Base-by-base conservation (phyloP, 768 basidiomycete species). In the Thelephora aurantiotincta region DNA sequence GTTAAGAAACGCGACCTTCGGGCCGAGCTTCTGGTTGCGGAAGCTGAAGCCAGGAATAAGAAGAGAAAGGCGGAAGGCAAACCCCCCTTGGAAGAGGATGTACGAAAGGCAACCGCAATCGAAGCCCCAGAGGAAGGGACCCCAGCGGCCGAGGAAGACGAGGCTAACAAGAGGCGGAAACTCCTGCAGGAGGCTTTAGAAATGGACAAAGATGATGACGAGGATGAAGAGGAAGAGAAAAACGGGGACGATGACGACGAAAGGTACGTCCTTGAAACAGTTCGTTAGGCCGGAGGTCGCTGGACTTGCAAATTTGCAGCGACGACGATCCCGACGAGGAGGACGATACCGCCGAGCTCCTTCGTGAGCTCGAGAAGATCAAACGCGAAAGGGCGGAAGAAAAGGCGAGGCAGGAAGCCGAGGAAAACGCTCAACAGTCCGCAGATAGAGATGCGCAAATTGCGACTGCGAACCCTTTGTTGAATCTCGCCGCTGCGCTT, bases 361-460 rank as follows among this genome's bases (percentile, higher is more conserved):
- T 99, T 51, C 80, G 91, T 20, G 96, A 99, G 62, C 72, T 99
- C n/a, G 94, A 96, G 65, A 97, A 94, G 69, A 97, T 98, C 55
- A 97, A 96, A 65, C 82, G 82, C 43, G 93, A 98, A 59, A 75
- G 94, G 9, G 93, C 93, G 11, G 93, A 85, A 57, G 96, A 98
- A 65, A 91, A 91, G 59, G 82, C 74, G 34, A 72, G 86, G 38
- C 70, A 78, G 61, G 94, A 96, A 37, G 71, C 71, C 36, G 90
- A 90, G 57, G 74, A 84, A 54, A 73, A 77, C 6, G 84, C 72
- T 1, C 62, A 71, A 13, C 63, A 71, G 7, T 74, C 75, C 19
- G 75, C 78, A 33, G 66, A 71, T 35, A 74, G 86, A 46, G 91
- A 94, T 52, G 77, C 72, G 18, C 83, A 89, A 58, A 83, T 94